Conservation (phyloP, 108 stramenopile species). For the Pelagomonas calceolata region DNA sequence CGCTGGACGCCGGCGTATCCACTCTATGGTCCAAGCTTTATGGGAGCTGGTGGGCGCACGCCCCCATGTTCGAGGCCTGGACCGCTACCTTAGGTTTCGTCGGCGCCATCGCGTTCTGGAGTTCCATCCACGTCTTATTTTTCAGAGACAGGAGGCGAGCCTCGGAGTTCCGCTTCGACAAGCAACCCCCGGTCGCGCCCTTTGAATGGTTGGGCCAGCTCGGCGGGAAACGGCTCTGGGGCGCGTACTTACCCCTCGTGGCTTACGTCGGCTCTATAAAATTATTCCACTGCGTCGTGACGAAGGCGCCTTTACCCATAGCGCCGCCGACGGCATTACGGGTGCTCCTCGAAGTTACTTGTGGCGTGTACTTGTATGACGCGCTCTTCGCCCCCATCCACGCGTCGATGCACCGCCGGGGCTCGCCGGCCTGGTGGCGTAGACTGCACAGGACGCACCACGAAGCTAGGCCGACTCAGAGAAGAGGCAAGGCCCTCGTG, state of each 20-base stretch:
- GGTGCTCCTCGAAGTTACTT: conserved; percentile 18
- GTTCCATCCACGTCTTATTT: neutral
- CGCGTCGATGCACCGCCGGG: conserved; percentile 16
- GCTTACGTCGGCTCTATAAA: conserved; percentile 29
- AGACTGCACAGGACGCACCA: conserved; percentile 27
- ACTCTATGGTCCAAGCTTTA: neutral
- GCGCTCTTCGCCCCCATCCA: conserved; percentile 27
- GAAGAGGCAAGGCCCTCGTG: conserved; percentile 1
- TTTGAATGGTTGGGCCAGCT: neutral
- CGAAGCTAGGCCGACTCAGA: neutral
- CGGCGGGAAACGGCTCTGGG: neutral
- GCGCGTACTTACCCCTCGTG: conserved; percentile 11
- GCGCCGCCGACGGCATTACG: conserved; percentile 27
- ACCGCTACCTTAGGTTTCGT: neutral
- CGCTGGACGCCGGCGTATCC: neutral
- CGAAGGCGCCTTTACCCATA: conserved; percentile 15
- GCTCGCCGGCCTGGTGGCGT: conserved; percentile 1
- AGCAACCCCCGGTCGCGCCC: neutral
- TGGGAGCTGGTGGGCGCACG: neutral
- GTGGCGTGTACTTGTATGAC: conserved; percentile 30
- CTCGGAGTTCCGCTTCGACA: neutral
- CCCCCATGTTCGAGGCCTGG: neutral
- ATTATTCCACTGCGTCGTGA: conserved; percentile 23
- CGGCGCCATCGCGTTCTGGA: neutral
- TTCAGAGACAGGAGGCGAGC: neutral